Evolutionary conservation across 352 stramenopile species (phyloP), one percentile per base, ranked within the genome.

Genomic region (Blastocystis sp.): DNA sequence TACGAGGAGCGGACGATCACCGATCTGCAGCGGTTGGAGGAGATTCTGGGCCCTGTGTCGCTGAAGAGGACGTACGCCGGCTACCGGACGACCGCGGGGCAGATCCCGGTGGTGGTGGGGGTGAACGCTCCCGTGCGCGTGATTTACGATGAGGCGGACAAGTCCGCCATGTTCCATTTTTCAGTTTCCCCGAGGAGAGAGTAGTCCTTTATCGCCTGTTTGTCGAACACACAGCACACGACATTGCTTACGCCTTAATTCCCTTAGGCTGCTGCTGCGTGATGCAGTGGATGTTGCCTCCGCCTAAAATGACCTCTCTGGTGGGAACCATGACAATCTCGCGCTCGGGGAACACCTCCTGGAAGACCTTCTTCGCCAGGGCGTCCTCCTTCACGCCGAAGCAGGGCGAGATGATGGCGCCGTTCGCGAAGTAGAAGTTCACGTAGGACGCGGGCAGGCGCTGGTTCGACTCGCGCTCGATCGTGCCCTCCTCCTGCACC

Each of bases 231-330:
- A 57, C 48, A 34, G 28, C 28, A 57, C 48, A 57, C 14, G 6
- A 14, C 6, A 57, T 14, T 57, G 6, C 38, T 69, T 52, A 84
- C 17, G 74, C 74, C 74, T 84, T 84, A 14, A 84, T 64, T 60
- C 78, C 78, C 71, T 81, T 88, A 34, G 64, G 87, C 60, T 92
- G 66, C 79, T 94, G 92, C 81, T 93, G 91, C 38, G 92, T 94
- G 45, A 93, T 93, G 76, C 92, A 94, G 89, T 94, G 92, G 79
- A 94, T 93, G 71, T 94, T 94, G 28, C 92, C 92, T 88, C 92
- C 92, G 40, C 92, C 92, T 45, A 94, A 77, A 40, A 93, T 74
- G 21, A 94, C 91, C 60, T 93, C 91, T 52, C 89, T 80, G 48
- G 88, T 92, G 34, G 43, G 61, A 9, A 94, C 89, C 78, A 90